A percentile compares a stretch with the other conserved stretches of the same genome.
phyloP scores from a whole-genome alignment of 176 grass and related monocot genomes.

The Raddia guianensis region DNA sequence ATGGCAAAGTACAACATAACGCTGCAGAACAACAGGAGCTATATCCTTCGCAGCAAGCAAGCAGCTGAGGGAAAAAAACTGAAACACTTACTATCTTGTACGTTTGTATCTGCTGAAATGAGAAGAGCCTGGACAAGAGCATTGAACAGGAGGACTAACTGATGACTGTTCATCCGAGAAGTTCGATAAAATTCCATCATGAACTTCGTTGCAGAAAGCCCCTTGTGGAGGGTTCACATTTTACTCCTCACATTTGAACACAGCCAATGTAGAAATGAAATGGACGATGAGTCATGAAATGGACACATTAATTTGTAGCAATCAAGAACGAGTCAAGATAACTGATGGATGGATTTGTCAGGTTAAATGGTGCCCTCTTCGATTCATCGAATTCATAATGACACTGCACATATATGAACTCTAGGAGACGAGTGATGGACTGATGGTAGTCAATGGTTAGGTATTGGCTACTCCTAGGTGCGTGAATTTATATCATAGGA shows the following conservation, averaged over 20 bases:
- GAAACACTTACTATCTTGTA: slow-evolving; percentile 30
- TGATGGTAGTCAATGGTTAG: background rate
- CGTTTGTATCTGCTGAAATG: slow-evolving; percentile 39
- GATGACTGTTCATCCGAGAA: background rate
- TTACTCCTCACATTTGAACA: background rate
- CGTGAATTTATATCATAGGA: background rate
- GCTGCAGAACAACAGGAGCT: background rate
- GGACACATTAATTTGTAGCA: slow-evolving; percentile 19
- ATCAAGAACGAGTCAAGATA: slow-evolving; percentile 46
- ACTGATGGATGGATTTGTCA: background rate
- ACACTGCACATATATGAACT: background rate
- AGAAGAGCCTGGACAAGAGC: slow-evolving; percentile 25
- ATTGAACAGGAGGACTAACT: slow-evolving; percentile 33
- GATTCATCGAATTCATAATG: background rate
- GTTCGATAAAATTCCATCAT: slow-evolving; percentile 31
- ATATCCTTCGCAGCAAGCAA: background rate
- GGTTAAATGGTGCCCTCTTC: background rate
- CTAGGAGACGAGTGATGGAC: background rate
- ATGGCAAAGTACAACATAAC: background rate
- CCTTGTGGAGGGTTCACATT: background rate
- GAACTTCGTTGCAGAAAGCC: slow-evolving; percentile 6
- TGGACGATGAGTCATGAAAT: background rate
- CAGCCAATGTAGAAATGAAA: slow-evolving; percentile 12
- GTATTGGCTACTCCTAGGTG: background rate
- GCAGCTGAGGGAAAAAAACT: background rate